These are phyloP conservation scores for Thielaviopsis euricoi DNA, from an alignment of 2,329 filamentous ascomycete genomes.

Conservation along the genomic window DNA sequence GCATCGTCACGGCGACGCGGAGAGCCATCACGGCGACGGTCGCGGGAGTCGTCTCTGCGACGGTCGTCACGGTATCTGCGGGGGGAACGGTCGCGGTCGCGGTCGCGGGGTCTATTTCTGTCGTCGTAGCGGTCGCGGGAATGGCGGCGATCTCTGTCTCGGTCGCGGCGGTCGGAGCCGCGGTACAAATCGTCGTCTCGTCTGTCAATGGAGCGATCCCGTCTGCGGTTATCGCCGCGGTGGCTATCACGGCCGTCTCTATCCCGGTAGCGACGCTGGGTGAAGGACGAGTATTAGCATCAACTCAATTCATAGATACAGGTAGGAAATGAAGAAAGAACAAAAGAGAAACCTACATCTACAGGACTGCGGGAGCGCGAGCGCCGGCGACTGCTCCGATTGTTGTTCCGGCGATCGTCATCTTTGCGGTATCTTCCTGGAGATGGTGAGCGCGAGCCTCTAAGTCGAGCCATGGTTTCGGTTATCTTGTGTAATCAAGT, in stretches of 20 bases:
- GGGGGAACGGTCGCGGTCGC: constrained; percentile 38
- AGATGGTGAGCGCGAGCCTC: constrained; percentile 70
- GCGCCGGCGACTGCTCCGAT: constrained; percentile 28
- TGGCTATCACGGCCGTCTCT: constrained; percentile 31
- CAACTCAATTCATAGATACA: neutral
- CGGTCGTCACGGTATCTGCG: constrained; percentile 16
- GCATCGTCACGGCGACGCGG: constrained; percentile 18
- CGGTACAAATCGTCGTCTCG: constrained; percentile 50
- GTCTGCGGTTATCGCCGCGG: constrained; percentile 43
- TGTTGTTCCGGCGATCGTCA: constrained; percentile 35
- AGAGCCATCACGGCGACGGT: constrained; percentile 53
- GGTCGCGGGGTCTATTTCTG: constrained; percentile 37
- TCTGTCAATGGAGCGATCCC: constrained; percentile 54
- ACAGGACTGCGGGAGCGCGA: constrained; percentile 44
- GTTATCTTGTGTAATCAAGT: constrained; percentile 11
- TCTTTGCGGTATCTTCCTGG: constrained; percentile 35
- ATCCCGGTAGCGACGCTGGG: constrained; percentile 43
- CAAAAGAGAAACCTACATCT: constrained; percentile 34
- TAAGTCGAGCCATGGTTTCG: constrained; percentile 41
- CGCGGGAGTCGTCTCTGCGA: constrained; percentile 59
- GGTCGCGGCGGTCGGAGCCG: constrained; percentile 32
- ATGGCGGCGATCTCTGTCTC: constrained; percentile 42
- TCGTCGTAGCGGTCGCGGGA: constrained; percentile 44
- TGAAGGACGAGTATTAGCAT: constrained; percentile 23
- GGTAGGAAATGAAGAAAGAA: too few relatives aligned